Evolutionary conservation across 225 moss, liverwort and hornwort genomes (phyloP).

Genomic region (Polytrichum formosum): DNA sequence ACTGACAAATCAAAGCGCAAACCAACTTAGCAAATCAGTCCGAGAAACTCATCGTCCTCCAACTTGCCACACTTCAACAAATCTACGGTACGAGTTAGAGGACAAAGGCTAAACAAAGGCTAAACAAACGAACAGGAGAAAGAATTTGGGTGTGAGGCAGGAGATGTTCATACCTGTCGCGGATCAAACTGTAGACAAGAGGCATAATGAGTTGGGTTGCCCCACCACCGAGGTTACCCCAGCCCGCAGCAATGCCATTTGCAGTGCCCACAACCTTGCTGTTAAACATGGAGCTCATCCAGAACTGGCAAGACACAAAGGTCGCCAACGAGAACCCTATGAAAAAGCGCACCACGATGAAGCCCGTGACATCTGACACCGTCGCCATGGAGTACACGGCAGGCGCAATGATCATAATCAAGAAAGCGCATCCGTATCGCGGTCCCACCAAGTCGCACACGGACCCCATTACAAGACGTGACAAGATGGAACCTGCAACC

Average conservation of each 20-base stretch:
- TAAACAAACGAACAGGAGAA: not conserved
- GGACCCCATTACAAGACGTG: conserved; percentile 72
- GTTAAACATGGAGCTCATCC: conserved; percentile 92
- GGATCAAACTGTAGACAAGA: conserved; percentile 42
- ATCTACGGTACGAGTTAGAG: not conserved
- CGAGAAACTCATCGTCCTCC: too few relatives aligned
- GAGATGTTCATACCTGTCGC: conserved; percentile 4
- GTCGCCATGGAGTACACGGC: conserved; percentile 66
- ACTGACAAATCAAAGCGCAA: conserved; percentile 12
- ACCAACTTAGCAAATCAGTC: not conserved
- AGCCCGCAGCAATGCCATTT: conserved; percentile 59
- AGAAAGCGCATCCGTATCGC: conserved; percentile 66
- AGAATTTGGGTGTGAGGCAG: not conserved
- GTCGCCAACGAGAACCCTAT: conserved; percentile 82
- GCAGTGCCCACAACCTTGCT: conserved; percentile 50
- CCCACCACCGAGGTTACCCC: conserved; percentile 57
- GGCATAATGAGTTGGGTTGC: conserved; percentile 62
- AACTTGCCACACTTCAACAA: too few relatives aligned
- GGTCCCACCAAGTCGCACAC: conserved; percentile 75
- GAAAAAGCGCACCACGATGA: conserved; percentile 76
- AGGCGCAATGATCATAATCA: conserved; percentile 68
- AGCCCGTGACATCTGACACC: conserved; percentile 35
- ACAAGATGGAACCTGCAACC: conserved; percentile 54
- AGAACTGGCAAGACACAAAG: conserved; percentile 77
- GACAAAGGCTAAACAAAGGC: not conserved